phyloP scores from a whole-genome alignment of 1,284 basidiomycete species.

The Takashimella koratensis region DNA sequence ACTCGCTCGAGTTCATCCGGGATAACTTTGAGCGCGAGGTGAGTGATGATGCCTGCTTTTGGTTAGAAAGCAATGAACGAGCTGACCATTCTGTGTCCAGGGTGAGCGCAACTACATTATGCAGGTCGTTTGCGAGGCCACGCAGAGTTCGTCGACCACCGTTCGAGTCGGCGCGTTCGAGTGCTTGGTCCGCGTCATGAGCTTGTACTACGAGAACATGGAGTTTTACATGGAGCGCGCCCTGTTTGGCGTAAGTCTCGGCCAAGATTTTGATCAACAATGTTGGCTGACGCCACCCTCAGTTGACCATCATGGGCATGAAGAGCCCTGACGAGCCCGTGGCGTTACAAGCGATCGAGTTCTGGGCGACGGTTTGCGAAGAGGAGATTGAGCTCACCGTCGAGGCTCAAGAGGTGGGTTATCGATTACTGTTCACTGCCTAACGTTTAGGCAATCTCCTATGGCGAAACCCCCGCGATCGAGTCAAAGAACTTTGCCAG shows the following conservation, averaged over 20 bases:
- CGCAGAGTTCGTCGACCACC: slow-evolving; percentile 70
- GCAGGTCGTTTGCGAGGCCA: slow-evolving; percentile 99
- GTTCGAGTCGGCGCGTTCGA: slow-evolving; percentile 94
- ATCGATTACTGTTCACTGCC: slow-evolving; percentile 1
- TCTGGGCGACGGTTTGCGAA: slow-evolving; percentile 99
- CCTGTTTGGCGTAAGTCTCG: slow-evolving; percentile 79
- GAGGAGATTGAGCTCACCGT: slow-evolving; percentile 92
- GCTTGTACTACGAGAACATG: slow-evolving; percentile 99
- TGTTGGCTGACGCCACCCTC: slow-evolving; percentile 25
- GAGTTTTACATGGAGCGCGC: slow-evolving; percentile 99
- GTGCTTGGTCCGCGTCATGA: slow-evolving; percentile 95
- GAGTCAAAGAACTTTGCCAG: slow-evolving; percentile 91
- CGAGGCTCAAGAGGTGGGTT: slow-evolving; percentile 81
- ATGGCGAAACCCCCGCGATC: slow-evolving; percentile 82
- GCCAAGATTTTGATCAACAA: slow-evolving; percentile 6
- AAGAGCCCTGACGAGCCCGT: slow-evolving; percentile 87
- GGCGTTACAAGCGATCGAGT: slow-evolving; percentile 94
- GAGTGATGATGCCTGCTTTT: slow-evolving; percentile 34
- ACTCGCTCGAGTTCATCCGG: slow-evolving; percentile 95
- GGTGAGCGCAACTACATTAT: slow-evolving; percentile 99
- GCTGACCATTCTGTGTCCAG: too few species aligned
- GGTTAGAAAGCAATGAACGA: too few species aligned
- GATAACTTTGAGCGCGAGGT: slow-evolving; percentile 98
- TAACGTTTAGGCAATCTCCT: slow-evolving; percentile 69
- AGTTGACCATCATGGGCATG: slow-evolving; percentile 99